Evolutionary conservation across 352 stramenopile genomes (phyloP), one percentile per base, ranked within the genome.

Genomic region (Phytopythium cucurbitacearum): DNA sequence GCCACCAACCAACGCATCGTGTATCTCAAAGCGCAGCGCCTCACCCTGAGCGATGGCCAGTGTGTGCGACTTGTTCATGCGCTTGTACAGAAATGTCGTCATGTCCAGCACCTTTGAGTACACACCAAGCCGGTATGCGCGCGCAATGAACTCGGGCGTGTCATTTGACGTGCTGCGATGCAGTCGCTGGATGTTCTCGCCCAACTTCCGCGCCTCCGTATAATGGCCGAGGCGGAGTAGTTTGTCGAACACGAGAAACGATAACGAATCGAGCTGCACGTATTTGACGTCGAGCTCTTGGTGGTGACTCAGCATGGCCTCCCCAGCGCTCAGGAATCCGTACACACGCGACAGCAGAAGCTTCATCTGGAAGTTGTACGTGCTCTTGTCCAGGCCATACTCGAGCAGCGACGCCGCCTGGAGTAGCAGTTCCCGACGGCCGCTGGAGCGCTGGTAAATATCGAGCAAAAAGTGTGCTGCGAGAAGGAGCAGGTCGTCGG

Each of bases 311-410:
- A 89, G 58, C 72, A 94, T 87, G 2, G 81, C 76, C 5, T 77
- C 59, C 13, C 71, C 71, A 8, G 80, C 79, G n/a, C 73, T 81
- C 15, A 95, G 49, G 40, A 87, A 88, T 7, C 63, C 77, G 57
- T 95, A 95, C 32, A 95, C 64, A 16, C 78, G 85, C 28, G 71
- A 85, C 35, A 95, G 65, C 9, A 93, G 59, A n/a, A 95, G 67
- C 66, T 93, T 93, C 82, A 95, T 93, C 67, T 95, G 85, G 60
- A 95, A 95, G 55, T 95, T 95, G 75, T 92, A 95, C 33, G 77
- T 69, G 50, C 85, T 95, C 46, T 85, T 80, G 35, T 73, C 71
- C n/a, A 95, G 51, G 0, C 79, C 85, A 40, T 81, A 85, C 59
- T 95, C 85, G 0, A 95, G 60, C 42, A 91, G 57, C 35, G 65